phyloP scores from a whole-genome alignment of 106 monocot species.

The Dendrobium chrysotoxum region DNA sequence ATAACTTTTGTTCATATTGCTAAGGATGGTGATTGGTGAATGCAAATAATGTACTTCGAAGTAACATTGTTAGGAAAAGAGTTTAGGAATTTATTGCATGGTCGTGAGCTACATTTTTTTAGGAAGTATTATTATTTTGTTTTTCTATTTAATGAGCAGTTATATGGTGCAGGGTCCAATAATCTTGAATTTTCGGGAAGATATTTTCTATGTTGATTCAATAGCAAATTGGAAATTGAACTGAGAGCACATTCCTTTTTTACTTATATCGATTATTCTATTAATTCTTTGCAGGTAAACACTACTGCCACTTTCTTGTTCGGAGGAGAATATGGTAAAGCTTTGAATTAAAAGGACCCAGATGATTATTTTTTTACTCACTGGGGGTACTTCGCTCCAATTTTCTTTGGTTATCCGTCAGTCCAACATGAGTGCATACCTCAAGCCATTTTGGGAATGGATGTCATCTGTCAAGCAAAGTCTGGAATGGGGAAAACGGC shows the following conservation, averaged over 20 bases:
- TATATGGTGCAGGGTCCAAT: too few relatives aligned
- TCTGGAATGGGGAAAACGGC: conserved; percentile 99
- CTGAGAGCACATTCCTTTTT: background rate
- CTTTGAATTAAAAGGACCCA: conserved; percentile 68
- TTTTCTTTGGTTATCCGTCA: conserved; percentile 94
- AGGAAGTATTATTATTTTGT: too few relatives aligned
- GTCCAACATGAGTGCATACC: conserved; percentile 99
- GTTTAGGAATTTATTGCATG: too few relatives aligned
- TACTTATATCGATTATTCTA: background rate
- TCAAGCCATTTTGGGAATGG: conserved; percentile 99
- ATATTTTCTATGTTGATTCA: background rate
- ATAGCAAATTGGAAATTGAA: background rate
- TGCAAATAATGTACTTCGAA: too few relatives aligned
- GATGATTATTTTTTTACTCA: conserved; percentile 76
- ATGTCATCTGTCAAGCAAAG: conserved; percentile 99
- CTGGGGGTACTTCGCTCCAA: conserved; percentile 73
- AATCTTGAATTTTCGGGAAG: background rate
- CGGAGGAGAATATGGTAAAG: conserved; percentile 74
- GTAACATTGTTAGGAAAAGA: too few relatives aligned
- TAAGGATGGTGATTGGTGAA: too few relatives aligned
- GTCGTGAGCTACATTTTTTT: too few relatives aligned
- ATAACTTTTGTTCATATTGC: too few relatives aligned
- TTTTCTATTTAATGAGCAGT: too few relatives aligned
- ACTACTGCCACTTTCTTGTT: conserved; percentile 55
- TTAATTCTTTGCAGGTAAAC: conserved; percentile 61